Evolutionary conservation across 2,329 filamentous ascomycete species (phyloP).

Genomic region (Ceratocystiopsis sp.): DNA sequence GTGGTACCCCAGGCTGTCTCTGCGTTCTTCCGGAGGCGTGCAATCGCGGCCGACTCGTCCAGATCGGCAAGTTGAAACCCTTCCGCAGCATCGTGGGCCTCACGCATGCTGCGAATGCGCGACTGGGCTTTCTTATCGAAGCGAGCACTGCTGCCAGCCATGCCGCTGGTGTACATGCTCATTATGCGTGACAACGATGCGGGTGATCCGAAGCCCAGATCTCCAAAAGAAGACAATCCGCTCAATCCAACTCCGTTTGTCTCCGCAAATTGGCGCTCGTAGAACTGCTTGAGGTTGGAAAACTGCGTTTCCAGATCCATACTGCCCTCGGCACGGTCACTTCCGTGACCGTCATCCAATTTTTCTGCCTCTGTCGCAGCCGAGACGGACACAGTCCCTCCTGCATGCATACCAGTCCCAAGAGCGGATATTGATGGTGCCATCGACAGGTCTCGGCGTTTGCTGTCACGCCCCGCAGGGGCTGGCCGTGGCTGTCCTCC

Average conservation of each 20-base stretch:
- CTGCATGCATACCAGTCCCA: neutral
- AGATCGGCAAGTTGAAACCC: slow-evolving; percentile 49
- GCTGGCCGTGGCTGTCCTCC: slow-evolving; percentile 35
- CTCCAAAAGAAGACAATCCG: slow-evolving; percentile 27
- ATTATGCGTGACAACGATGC: slow-evolving; percentile 75
- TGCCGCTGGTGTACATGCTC: slow-evolving; percentile 54
- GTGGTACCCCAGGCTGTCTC: slow-evolving; percentile 47
- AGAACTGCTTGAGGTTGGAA: slow-evolving; percentile 59
- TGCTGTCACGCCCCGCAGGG: slow-evolving; percentile 31
- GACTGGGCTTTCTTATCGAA: slow-evolving; percentile 47
- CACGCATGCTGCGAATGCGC: slow-evolving; percentile 60
- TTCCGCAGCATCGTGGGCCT: slow-evolving; percentile 53
- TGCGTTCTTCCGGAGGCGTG: slow-evolving; percentile 29
- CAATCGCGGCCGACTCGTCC: slow-evolving; percentile 44
- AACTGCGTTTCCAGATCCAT: slow-evolving; percentile 56
- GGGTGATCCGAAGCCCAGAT: slow-evolving; percentile 54
- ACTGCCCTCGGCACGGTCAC: slow-evolving; percentile 16
- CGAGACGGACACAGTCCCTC: neutral
- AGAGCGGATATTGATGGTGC: neutral
- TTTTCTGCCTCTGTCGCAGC: slow-evolving; percentile 6
- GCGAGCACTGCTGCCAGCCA: slow-evolving; percentile 30
- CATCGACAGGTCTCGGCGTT: slow-evolving; percentile 28
- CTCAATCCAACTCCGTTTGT: slow-evolving; percentile 30
- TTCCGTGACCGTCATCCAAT: slow-evolving; percentile 10
- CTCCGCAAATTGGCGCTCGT: slow-evolving; percentile 59